Evolutionary conservation across 1,284 basidiomycete species (phyloP).

Genomic region (Pseudozyma thailandica): DNA sequence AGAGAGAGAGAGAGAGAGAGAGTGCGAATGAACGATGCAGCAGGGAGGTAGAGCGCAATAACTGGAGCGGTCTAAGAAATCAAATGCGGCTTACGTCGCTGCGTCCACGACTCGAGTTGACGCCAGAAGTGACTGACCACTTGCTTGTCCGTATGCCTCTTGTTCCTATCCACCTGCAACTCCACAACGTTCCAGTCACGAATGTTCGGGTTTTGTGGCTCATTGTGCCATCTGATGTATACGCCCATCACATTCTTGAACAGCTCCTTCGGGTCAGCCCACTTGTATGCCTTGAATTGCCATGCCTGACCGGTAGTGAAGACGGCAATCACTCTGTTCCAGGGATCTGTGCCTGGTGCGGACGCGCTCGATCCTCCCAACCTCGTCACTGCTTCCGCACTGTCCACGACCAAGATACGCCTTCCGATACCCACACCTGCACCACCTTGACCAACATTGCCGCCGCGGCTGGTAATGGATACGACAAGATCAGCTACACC

Average conservation of each 20-base stretch:
- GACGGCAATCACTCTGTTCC: constrained; percentile 92
- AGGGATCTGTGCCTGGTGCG: constrained; percentile 50
- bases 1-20: not conserved
- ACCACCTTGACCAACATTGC: constrained; percentile 15
- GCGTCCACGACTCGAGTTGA: constrained; percentile 84
- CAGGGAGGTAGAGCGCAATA: not conserved
- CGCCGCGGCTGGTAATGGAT: constrained; percentile 54
- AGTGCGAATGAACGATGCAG: not conserved
- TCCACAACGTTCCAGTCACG: constrained; percentile 97
- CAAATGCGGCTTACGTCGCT: constrained; percentile 55
- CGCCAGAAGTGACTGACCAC: constrained; percentile 96
- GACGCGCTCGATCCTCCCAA: constrained; percentile 73
- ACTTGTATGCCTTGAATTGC: constrained; percentile 97
- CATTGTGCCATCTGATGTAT: constrained; percentile 91
- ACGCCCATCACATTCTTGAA: constrained; percentile 78
- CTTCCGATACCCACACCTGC: constrained; percentile 58
- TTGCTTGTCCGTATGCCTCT: constrained; percentile 91
- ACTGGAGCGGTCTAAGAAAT: constrained; percentile 12
- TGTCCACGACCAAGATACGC: constrained; percentile 86
- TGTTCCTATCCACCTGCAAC: constrained; percentile 73
- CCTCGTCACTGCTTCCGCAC: constrained; percentile 88
- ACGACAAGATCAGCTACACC: constrained; percentile 59
- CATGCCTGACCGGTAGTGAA: constrained; percentile 97
- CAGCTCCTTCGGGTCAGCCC: constrained; percentile 87
- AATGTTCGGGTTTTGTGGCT: constrained; percentile 85